These are phyloP conservation scores for Aphanomyces euteiches DNA, from an alignment of 352 stramenopile genomes.

Conservation along the genomic window DNA sequence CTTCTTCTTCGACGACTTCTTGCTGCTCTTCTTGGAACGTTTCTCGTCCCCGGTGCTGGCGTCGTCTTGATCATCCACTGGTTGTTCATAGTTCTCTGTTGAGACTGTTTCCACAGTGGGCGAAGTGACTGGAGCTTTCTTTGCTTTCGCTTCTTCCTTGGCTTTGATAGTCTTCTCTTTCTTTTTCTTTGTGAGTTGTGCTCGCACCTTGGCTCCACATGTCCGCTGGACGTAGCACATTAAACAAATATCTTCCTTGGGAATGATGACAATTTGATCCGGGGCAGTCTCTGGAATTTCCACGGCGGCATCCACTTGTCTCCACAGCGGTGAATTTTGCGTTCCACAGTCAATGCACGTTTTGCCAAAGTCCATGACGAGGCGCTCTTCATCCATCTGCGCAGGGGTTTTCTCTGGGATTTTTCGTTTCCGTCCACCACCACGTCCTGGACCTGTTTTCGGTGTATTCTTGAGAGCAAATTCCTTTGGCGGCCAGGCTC, in stretches of 20 bases:
- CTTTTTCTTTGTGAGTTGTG: slow-evolving; percentile 13
- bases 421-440: slow-evolving; percentile 39
- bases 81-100: background rate
- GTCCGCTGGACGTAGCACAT: slow-evolving; percentile 59
- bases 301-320: slow-evolving; percentile 25
- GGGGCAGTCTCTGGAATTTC: slow-evolving; percentile 7
- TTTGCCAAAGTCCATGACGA: slow-evolving; percentile 10
- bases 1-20: slow-evolving; percentile 28
- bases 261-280: slow-evolving; percentile 17
- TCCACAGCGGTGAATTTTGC: slow-evolving; percentile 19
- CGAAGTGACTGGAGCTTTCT: background rate
- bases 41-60: slow-evolving; percentile 15
- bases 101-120: background rate
- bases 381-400: slow-evolving; percentile 25
- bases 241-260: slow-evolving; percentile 55
- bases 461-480: slow-evolving; percentile 56
- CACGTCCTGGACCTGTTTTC: slow-evolving; percentile 53
- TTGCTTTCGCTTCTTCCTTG: slow-evolving; percentile 14
- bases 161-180: slow-evolving; percentile 18
- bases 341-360: slow-evolving; percentile 18
- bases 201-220: slow-evolving; percentile 4
- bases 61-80: background rate
- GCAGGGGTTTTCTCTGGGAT: slow-evolving; percentile 28
- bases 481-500: slow-evolving; percentile 67
- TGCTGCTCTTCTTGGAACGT: slow-evolving; percentile 18